Evolutionary conservation across 1,284 basidiomycete species (phyloP).

Genomic region (Papiliotrema terrestris): DNA sequence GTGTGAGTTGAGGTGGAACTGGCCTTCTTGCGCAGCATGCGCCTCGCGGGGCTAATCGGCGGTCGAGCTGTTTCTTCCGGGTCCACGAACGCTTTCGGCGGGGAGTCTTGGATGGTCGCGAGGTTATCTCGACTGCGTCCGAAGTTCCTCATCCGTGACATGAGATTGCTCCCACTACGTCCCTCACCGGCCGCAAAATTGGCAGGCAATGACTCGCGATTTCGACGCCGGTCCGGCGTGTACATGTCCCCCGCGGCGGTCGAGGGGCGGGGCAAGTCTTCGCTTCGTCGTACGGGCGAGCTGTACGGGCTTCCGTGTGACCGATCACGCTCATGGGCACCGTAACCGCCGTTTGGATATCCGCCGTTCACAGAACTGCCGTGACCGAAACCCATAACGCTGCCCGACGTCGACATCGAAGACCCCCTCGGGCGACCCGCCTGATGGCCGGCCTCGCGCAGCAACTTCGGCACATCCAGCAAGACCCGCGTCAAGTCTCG

Average conservation of each 20-base stretch:
- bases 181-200: neutral
- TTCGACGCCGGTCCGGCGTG: neutral
- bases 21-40: slow-evolving; percentile 23
- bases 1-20: slow-evolving; percentile 25
- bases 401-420: neutral
- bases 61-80: neutral
- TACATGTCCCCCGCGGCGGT: neutral
- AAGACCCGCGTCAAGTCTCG: slow-evolving; percentile 39
- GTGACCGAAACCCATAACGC: too few relatives aligned
- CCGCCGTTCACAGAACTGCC: too few relatives aligned
- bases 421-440: neutral
- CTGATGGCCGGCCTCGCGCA: neutral
- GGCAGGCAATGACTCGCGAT: neutral
- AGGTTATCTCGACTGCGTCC: neutral
- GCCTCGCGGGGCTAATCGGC: slow-evolving; percentile 5
- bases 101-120: slow-evolving; percentile 10
- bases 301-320: neutral
- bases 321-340: too few relatives aligned
- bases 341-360: too few relatives aligned
- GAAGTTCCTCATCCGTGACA: neutral
- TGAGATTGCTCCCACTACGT: neutral
- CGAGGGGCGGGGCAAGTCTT: neutral
- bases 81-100: neutral
- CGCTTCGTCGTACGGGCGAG: neutral
- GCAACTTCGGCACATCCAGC: slow-evolving; percentile 31